Base-by-base conservation (phyloP, 2,329 filamentous ascomycete species). In the Dothistroma pini region DNA sequence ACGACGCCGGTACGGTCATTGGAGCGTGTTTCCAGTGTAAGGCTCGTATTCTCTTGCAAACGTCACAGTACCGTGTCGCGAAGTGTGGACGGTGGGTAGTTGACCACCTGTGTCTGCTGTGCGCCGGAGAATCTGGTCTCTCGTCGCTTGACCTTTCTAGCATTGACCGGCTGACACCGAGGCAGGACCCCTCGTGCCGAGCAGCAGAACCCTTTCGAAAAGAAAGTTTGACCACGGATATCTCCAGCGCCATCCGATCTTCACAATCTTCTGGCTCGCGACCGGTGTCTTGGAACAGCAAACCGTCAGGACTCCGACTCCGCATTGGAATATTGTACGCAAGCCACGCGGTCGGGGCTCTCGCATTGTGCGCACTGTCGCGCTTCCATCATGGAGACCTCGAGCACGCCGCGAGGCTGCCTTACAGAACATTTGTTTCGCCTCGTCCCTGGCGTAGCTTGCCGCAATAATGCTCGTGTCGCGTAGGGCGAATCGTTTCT, bases 401-500 rank as follows among this genome's bases (percentile, higher is more conserved):
- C 11, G 11, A 38, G 5, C 35, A 38, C 16, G 35, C 35, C 35
- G 35, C 35, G 16, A 38, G 35, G 35, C 35, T 38, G 35, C 11
- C 11, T 16, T 12, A 4, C 4, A 16, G 16, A 14, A 11, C 11
- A 38, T 16, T 14, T 38, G 11, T 16, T 38, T 38, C 11, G 16
- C 16, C n/a, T 44, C 41, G 14, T n/a, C 16, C 14, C 41, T n/a
- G 41, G 41, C 8, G 9, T 19, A 44, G n/a, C n/a, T 14, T 44
- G 9, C 10, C 21, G 48, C 54, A 31, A 56, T 56, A 35, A n/a
- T 56, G 54, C 19, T 56, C 34, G 11, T 19, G 54, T 38, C 38
- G 38, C 21, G 31, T 14, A 19, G 54, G 19, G 2, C 29, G 22
- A 41, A 25, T 21, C 54, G 54, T 19, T 12, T 29, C 12, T 32